phyloP scores from a whole-genome alignment of 305 asterid genomes.

The Solanum hybrid region DNA sequence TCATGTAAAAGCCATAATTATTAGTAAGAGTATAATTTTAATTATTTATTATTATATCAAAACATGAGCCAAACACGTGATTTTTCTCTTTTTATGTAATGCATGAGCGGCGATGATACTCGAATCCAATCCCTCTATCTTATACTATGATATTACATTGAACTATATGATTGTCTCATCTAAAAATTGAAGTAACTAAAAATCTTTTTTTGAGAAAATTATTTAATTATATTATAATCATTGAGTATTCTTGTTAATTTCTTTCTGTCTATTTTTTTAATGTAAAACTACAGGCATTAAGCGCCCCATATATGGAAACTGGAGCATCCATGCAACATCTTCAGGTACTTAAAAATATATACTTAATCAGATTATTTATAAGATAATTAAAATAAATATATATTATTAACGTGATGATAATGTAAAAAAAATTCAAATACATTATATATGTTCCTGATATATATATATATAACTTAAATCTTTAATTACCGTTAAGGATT shows the following conservation, averaged over 20 bases:
- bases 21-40: background rate
- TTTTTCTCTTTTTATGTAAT: background rate
- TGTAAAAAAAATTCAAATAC: too few species aligned
- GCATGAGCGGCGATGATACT: background rate
- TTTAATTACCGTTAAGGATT: background rate
- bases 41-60: background rate
- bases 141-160: background rate
- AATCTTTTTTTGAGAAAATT: background rate
- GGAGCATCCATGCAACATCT: constrained; percentile 60
- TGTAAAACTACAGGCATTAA: constrained; percentile 36
- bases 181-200: background rate
- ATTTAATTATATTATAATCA: background rate
- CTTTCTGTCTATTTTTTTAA: background rate
- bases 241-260: background rate
- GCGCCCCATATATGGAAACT: constrained; percentile 75
- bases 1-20: background rate
- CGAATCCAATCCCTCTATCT: background rate
- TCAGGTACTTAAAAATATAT: constrained; percentile 30
- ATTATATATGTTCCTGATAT: background rate
- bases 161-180: background rate
- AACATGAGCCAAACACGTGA: background rate
- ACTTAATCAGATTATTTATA: background rate
- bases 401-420: background rate
- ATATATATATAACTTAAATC: background rate
- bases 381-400: background rate